These are phyloP conservation scores for Diaporthe sp. DNA, from an alignment of 2,329 filamentous ascomycete genomes.

Conservation along the genomic window DNA sequence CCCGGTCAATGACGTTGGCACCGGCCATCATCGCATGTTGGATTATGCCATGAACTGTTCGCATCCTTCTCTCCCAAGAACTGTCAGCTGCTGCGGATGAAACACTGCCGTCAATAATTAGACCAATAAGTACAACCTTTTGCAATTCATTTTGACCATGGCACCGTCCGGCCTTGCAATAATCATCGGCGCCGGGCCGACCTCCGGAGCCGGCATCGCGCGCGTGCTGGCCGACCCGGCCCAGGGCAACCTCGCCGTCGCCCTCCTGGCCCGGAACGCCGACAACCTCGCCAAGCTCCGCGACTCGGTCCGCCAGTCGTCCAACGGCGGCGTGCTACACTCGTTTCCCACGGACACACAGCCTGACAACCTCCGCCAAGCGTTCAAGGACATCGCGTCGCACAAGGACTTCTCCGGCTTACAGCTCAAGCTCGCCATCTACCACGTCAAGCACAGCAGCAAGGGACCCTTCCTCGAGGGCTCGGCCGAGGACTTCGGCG, in stretches of 20 bases:
- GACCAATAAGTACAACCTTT: not conserved
- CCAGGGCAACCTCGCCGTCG: slow-evolving; percentile 69
- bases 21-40: slow-evolving; percentile 17
- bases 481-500: slow-evolving; percentile 63
- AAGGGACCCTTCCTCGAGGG: slow-evolving; percentile 70
- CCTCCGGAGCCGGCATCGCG: slow-evolving; percentile 69
- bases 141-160: slow-evolving; percentile 50
- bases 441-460: slow-evolving; percentile 67
- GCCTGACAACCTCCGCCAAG: slow-evolving; percentile 59
- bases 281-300: slow-evolving; percentile 60
- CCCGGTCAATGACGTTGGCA: slow-evolving; percentile 23
- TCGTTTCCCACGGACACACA: slow-evolving; percentile 66
- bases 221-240: slow-evolving; percentile 64
- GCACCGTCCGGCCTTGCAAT: slow-evolving; percentile 64
- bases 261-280: slow-evolving; percentile 64
- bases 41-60: slow-evolving; percentile 12
- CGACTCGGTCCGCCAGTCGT: slow-evolving; percentile 56
- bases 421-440: slow-evolving; percentile 67
- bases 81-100: slow-evolving; percentile 5
- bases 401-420: slow-evolving; percentile 63
- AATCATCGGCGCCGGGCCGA: slow-evolving; percentile 64
- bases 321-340: slow-evolving; percentile 61
- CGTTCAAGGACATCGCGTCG: slow-evolving; percentile 63
- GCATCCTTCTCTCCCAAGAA: not conserved
- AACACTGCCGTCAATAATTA: not conserved